Percentiles rank a stretch among this genome's conserved stretches.
Evolutionary conservation across 225 moss, liverwort and hornwort genomes (phyloP).

Genomic region (Pseudoscleropodium purum): DNA sequence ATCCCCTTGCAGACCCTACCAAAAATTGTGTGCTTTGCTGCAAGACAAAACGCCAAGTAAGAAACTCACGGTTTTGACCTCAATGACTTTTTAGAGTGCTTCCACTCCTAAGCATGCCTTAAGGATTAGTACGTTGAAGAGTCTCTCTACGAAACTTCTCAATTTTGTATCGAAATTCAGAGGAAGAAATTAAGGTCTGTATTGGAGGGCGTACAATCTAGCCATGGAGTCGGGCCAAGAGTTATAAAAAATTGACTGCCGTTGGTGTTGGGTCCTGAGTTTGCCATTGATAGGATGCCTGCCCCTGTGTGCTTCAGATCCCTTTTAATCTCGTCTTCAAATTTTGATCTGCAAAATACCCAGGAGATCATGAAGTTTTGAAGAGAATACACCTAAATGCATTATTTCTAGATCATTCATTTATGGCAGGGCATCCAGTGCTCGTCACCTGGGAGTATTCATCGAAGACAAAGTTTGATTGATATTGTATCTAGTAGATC

Average conservation of each 20-base stretch:
- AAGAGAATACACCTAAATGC: neutral
- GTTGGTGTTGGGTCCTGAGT: slow-evolving; percentile 89
- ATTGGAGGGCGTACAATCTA: slow-evolving; percentile 56
- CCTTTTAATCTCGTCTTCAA: slow-evolving; percentile 88
- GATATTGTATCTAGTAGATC: neutral
- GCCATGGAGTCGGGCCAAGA: slow-evolving; percentile 83
- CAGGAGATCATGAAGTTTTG: neutral
- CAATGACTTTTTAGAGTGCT: neutral
- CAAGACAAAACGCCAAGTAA: neutral
- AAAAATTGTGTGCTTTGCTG: slow-evolving; percentile 60
- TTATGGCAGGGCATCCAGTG: too few relatives aligned
- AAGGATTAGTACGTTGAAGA: neutral
- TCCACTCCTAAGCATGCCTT: neutral
- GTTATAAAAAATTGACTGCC: slow-evolving; percentile 97
- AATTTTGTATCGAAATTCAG: neutral
- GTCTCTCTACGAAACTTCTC: neutral
- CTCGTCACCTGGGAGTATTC: neutral
- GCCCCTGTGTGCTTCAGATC: slow-evolving; percentile 94
- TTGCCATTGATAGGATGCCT: slow-evolving; percentile 96
- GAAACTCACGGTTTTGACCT: neutral
- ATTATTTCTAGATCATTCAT: neutral
- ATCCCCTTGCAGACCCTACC: slow-evolving; percentile 54
- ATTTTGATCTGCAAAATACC: slow-evolving; percentile 53
- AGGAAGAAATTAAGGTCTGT: neutral
- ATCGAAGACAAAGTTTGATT: neutral